These are phyloP conservation scores for Candida saitoana DNA, from an alignment of 805 yeast species.

Conservation along the genomic window DNA sequence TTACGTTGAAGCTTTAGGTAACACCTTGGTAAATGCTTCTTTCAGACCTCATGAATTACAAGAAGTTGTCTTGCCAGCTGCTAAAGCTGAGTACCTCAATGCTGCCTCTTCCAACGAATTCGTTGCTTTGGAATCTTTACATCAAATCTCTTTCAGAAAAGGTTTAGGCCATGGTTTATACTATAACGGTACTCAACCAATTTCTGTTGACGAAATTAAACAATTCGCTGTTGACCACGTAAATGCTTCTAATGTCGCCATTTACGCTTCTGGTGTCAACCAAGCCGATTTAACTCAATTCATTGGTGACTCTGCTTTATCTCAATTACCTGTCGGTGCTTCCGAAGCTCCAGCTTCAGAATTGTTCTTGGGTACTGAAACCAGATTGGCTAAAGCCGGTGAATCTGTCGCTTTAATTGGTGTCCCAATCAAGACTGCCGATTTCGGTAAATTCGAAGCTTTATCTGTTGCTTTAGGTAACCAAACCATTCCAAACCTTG, in stretches of 20 bases:
- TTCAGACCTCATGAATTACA: conserved; percentile 79
- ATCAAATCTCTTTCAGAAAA: conserved; percentile 74
- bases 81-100: conserved; percentile 56
- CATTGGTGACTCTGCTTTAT: conserved; percentile 61
- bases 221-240: conserved; percentile 63
- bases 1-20: conserved; percentile 81
- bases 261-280: conserved; percentile 71
- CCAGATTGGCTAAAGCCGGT: conserved; percentile 62
- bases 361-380: conserved; percentile 59
- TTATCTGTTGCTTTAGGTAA: conserved; percentile 66
- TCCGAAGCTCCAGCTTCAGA: conserved; percentile 40
- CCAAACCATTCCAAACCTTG: conserved; percentile 46
- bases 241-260: conserved; percentile 64
- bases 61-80: conserved; percentile 81
- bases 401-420: conserved; percentile 75
- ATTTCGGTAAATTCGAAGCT: conserved; percentile 64
- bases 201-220: conserved; percentile 60
- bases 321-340: conserved; percentile 59
- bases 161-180: conserved; percentile 84
- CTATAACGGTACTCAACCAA: conserved; percentile 59
- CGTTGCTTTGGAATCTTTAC: conserved; percentile 73
- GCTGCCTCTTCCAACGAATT: conserved; percentile 50
- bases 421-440: conserved; percentile 64
- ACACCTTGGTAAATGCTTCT: conserved; percentile 62
- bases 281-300: conserved; percentile 66